Percentiles rank a stretch among this genome's conserved stretches.
Evolutionary conservation across 352 stramenopile genomes (phyloP).

Genomic region (Phytopythium mirpurense): DNA sequence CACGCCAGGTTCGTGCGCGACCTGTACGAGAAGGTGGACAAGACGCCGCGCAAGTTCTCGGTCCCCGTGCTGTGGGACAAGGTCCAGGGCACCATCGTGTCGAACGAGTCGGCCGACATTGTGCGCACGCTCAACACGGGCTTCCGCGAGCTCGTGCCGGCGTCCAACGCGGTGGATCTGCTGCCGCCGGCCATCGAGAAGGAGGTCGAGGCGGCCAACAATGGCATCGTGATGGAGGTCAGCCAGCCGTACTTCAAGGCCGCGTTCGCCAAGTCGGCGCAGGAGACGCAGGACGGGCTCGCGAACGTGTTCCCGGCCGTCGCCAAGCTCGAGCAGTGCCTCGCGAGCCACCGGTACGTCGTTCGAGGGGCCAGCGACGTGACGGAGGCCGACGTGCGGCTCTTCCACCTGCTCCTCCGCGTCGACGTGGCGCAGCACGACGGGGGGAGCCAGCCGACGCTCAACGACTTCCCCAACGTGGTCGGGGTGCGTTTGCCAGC

Average conservation of each 20-base stretch:
- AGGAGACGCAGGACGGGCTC: no score
- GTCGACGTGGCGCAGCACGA: conserved; percentile 9
- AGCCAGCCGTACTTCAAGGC: conserved; percentile 48
- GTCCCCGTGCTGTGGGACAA: conserved; percentile 75
- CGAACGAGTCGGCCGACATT: conserved; percentile 71
- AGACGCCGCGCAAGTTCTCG: conserved; percentile 16
- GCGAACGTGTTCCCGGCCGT: no score
- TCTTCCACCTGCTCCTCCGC: conserved; percentile 30
- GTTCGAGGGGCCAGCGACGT: conserved; percentile 12
- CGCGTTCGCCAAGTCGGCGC: conserved; percentile 46
- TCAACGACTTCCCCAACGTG: conserved; percentile 43
- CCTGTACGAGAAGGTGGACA: conserved; percentile 31
- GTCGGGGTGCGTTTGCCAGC: no score
- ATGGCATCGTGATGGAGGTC: conserved; percentile 51
- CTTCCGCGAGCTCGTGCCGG: conserved; percentile 28
- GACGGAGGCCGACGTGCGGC: conserved; percentile 30
- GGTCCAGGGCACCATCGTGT: conserved; percentile 61
- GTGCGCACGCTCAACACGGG: conserved; percentile 51
- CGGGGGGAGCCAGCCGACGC: conserved; percentile 7
- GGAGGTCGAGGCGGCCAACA: conserved; percentile 55
- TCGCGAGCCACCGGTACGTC: conserved; percentile 12
- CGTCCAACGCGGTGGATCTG: conserved; percentile 26
- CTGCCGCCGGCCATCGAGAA: conserved; percentile 37
- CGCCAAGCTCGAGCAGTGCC: neutral
- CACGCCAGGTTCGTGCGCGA: conserved; percentile 19